Percentiles rank a stretch among this genome's conserved stretches.
These are phyloP conservation scores for Cercophora sp. DNA, from an alignment of 495 filamentous ascomycete genomes.

Conservation along the genomic window DNA sequence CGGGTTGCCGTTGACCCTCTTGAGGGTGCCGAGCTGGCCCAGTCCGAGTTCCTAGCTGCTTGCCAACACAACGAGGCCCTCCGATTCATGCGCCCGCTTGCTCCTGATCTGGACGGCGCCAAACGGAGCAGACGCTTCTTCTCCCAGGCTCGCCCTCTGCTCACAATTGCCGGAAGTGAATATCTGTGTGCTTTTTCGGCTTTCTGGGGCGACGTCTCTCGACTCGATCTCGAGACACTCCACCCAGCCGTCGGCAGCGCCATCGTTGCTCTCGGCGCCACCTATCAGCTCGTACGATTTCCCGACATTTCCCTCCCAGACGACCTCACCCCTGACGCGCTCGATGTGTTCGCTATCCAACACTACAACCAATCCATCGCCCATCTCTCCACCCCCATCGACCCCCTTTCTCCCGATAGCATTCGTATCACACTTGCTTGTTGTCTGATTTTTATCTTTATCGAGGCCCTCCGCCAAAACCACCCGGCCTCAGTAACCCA, in stretches of 20 bases:
- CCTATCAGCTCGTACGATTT: conserved; percentile 24
- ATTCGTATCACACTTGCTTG: conserved; percentile 34
- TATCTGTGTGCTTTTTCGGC: conserved; percentile 18
- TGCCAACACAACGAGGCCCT: conserved; percentile 29
- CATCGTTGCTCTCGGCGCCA: conserved; percentile 35
- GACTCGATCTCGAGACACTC: conserved; percentile 17
- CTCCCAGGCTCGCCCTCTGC: conserved; percentile 26
- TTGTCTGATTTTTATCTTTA: conserved; percentile 37
- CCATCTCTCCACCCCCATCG: conserved; percentile 28
- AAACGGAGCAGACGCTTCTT: conserved; percentile 32
- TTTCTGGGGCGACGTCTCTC: conserved; percentile 36
- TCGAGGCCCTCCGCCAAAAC: conserved; percentile 35
- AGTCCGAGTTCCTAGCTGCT: conserved; percentile 28
- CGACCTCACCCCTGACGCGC: conserved; percentile 21
- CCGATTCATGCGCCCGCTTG: conserved; percentile 33
- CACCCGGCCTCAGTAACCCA: conserved; percentile 30
- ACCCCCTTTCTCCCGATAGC: conserved; percentile 25
- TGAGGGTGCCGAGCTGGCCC: conserved; percentile 22
- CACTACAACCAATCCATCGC: conserved; percentile 39
- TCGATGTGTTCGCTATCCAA: conserved; percentile 37
- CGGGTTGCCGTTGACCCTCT: conserved; percentile 2
- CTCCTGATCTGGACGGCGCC: conserved; percentile 34
- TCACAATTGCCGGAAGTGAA: conserved; percentile 4
- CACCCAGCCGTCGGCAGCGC: conserved; percentile 39
- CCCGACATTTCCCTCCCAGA: conserved; percentile 13